Percentiles rank a stretch among this genome's conserved stretches.
Conservation (phyloP, 306 rosid species). For the Psophocarpus tetragonolobus region DNA sequence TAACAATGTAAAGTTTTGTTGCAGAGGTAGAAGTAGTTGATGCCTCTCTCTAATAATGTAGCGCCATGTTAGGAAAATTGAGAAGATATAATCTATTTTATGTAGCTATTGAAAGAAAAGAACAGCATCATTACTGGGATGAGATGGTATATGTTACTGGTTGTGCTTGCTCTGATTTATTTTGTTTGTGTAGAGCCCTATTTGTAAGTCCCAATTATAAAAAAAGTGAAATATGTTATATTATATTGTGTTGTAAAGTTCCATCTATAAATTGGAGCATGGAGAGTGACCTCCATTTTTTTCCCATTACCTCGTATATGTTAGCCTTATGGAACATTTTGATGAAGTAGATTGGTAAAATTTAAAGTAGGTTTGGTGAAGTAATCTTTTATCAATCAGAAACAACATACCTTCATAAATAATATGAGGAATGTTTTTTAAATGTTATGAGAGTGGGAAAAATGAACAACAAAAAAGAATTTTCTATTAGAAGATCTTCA, state of each 20-base stretch:
- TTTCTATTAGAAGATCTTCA: background rate
- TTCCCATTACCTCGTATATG: background rate
- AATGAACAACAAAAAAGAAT: background rate
- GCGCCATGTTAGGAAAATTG: background rate
- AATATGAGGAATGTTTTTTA: background rate
- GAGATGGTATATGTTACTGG: background rate
- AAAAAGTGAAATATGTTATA: background rate
- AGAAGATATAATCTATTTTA: background rate
- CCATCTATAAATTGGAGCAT: background rate
- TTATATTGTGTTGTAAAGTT: background rate
- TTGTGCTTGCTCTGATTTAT: background rate
- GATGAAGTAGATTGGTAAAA: background rate
- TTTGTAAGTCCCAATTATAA: background rate
- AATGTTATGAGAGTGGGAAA: background rate
- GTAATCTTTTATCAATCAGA: background rate
- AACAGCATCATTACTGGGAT: background rate
- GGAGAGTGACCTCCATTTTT: background rate
- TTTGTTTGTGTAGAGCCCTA: constrained; percentile 1
- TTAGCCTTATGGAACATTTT: background rate
- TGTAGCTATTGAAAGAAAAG: background rate
- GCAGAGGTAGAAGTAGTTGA: background rate
- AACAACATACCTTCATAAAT: background rate
- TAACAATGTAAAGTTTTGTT: background rate
- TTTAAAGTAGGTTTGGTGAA: background rate
- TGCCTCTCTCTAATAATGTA: background rate